Conservation (phyloP, 768 basidiomycete species). For the Hortiboletus flavorubellus region DNA sequence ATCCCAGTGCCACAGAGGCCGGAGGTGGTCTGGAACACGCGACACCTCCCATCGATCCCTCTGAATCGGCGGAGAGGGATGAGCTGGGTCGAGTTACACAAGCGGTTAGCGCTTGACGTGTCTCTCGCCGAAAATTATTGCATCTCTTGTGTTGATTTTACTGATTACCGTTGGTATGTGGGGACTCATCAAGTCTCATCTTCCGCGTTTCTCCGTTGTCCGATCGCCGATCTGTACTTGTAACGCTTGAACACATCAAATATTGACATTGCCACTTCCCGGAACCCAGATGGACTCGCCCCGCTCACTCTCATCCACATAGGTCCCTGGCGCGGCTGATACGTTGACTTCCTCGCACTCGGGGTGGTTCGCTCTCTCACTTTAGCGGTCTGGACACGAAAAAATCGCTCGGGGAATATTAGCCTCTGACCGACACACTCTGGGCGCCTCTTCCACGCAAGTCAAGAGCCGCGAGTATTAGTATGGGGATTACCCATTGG, state of each 20-base stretch:
- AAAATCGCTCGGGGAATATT: background rate
- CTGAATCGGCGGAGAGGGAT: slow-evolving; percentile 9
- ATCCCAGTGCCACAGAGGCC: background rate
- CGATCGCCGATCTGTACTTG: too few species aligned
- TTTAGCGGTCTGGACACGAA: background rate
- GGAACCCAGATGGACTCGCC: too few species aligned
- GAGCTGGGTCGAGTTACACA: slow-evolving; percentile 24
- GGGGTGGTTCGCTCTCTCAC: background rate
- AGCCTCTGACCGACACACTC: background rate
- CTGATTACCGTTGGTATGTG: too few species aligned
- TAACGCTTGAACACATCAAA: too few species aligned
- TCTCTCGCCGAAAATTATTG: background rate
- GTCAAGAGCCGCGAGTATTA: too few species aligned
- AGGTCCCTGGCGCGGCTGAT: background rate
- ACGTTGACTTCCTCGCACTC: background rate
- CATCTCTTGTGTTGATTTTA: background rate
- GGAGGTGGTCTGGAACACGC: background rate
- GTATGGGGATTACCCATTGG: background rate
- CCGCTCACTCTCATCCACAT: too few species aligned
- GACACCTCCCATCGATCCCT: slow-evolving; percentile 3
- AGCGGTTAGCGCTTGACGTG: slow-evolving; percentile 16
- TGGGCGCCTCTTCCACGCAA: background rate
- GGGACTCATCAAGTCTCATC: too few species aligned
- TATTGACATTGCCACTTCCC: too few species aligned
- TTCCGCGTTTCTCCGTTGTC: too few species aligned